These are phyloP conservation scores for Grosmannia serpens DNA, from an alignment of 2,329 filamentous ascomycete genomes.

Conservation along the genomic window DNA sequence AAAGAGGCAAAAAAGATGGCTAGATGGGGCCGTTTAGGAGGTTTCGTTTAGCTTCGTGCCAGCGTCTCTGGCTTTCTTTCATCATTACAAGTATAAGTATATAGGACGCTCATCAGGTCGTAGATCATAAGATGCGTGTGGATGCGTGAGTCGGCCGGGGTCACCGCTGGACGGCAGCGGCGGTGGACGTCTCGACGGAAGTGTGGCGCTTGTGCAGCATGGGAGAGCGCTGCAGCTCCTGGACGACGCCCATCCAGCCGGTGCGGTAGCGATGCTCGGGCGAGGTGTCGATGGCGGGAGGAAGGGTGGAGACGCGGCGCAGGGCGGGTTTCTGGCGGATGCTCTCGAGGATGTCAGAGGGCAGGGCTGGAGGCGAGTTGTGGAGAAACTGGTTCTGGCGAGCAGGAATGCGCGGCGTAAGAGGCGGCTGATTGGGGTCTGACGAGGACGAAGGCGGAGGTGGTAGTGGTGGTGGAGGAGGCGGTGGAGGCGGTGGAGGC, in stretches of 20 bases:
- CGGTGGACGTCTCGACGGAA: slow-evolving; percentile 36
- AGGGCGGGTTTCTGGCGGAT: slow-evolving; percentile 35
- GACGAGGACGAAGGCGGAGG: neutral
- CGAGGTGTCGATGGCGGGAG: slow-evolving; percentile 25
- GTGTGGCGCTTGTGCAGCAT: slow-evolving; percentile 49
- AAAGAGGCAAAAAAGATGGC: too few relatives aligned
- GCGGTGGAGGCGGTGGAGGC: neutral
- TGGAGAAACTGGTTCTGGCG: neutral
- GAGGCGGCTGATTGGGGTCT: neutral
- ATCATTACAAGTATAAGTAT: neutral
- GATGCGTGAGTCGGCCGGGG: neutral
- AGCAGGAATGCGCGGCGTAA: neutral
- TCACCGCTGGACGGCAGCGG: neutral
- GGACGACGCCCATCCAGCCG: slow-evolving; percentile 52
- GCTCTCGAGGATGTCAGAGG: slow-evolving; percentile 31
- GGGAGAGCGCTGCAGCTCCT: slow-evolving; percentile 50
- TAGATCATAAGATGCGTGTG: neutral
- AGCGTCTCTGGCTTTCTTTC: neutral
- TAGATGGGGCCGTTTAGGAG: too few relatives aligned
- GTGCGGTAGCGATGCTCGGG: slow-evolving; percentile 34
- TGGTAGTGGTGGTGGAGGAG: neutral
- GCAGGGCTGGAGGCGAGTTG: slow-evolving; percentile 19
- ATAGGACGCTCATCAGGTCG: too few relatives aligned
- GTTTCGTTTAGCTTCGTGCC: neutral
- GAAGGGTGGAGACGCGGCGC: slow-evolving; percentile 40